These are phyloP conservation scores for Sherardia arvensis DNA, from an alignment of 257 asterid species.

Conservation along the genomic window DNA sequence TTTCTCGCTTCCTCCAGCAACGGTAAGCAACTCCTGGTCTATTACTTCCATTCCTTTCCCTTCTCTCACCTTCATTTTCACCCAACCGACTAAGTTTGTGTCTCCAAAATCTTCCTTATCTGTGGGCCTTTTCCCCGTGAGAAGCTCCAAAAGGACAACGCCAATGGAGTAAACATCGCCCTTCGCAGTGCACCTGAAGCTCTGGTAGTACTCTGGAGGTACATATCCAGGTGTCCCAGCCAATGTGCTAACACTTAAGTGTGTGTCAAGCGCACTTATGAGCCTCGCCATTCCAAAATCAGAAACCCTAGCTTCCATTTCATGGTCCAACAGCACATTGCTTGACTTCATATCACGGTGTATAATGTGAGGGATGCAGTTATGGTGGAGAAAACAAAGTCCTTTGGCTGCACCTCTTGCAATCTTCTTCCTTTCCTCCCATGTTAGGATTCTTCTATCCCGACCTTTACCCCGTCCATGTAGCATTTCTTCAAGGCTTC, in stretches of 20 bases:
- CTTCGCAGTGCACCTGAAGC: constrained; percentile 89
- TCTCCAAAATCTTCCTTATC: constrained; percentile 96
- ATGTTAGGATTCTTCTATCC: constrained; percentile 34
- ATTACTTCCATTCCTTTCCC: constrained; percentile 87
- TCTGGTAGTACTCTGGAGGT: constrained; percentile 93
- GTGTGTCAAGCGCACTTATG: constrained; percentile 85
- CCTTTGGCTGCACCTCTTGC: constrained; percentile 93
- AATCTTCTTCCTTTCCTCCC: constrained; percentile 83
- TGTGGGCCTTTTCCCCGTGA: constrained; percentile 84
- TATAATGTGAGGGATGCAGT: constrained; percentile 91
- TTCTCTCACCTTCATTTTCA: constrained; percentile 80
- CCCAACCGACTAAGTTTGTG: constrained; percentile 93
- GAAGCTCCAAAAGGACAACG: constrained; percentile 67
- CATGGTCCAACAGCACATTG: constrained; percentile 66
- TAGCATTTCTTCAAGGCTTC: constrained; percentile 83
- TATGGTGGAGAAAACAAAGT: constrained; percentile 86
- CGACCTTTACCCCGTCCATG: constrained; percentile 35
- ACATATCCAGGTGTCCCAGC: constrained; percentile 97
- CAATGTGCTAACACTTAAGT: constrained; percentile 74
- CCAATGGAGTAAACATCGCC: constrained; percentile 92
- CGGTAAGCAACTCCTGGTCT: constrained; percentile 40
- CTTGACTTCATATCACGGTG: constrained; percentile 97
- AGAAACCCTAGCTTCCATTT: constrained; percentile 80
- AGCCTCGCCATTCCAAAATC: constrained; percentile 96
- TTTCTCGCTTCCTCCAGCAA: constrained; percentile 32